phyloP scores from a whole-genome alignment of 2,329 filamentous ascomycete species.

The Cladobotryum protrusum region DNA sequence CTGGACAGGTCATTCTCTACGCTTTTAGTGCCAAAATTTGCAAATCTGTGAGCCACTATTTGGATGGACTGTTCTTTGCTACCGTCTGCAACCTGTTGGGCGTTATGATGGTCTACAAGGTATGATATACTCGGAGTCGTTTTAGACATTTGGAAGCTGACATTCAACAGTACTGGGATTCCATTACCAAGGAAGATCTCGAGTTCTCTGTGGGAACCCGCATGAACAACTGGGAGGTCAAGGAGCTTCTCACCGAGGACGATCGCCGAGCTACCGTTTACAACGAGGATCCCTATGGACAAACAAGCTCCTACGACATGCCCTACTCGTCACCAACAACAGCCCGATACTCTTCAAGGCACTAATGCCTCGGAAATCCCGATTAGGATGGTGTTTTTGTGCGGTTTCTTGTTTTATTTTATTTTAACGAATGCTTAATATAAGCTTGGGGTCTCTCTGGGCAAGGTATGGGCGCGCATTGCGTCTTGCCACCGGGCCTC shows the following conservation, averaged over 20 bases:
- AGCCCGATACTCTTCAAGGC: slow-evolving; percentile 41
- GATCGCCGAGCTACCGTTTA: slow-evolving; percentile 70
- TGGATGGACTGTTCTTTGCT: slow-evolving; percentile 91
- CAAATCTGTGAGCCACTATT: slow-evolving; percentile 76
- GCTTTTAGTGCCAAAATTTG: slow-evolving; percentile 84
- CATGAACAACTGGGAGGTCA: slow-evolving; percentile 97
- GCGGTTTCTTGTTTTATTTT: neutral
- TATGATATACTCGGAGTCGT: slow-evolving; percentile 20
- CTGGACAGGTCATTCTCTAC: slow-evolving; percentile 89
- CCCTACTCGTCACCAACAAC: slow-evolving; percentile 42
- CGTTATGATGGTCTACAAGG: slow-evolving; percentile 99
- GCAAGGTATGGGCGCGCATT: neutral
- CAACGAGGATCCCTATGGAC: slow-evolving; percentile 58
- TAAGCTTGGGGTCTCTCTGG: neutral
- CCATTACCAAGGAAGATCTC: slow-evolving; percentile 95
- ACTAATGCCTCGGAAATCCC: slow-evolving; percentile 25
- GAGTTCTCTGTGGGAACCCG: slow-evolving; percentile 96
- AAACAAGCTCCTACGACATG: slow-evolving; percentile 48
- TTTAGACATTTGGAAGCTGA: neutral
- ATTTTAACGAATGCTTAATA: neutral
- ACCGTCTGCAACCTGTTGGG: slow-evolving; percentile 88
- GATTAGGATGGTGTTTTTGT: slow-evolving; percentile 11
- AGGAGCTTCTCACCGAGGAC: slow-evolving; percentile 78
- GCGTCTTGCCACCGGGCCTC: neutral
- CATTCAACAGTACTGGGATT: slow-evolving; percentile 87